These are phyloP conservation scores for Allomyces javanicus DNA, from an alignment of 192 early-diverging fungal species.

Conservation along the genomic window DNA sequence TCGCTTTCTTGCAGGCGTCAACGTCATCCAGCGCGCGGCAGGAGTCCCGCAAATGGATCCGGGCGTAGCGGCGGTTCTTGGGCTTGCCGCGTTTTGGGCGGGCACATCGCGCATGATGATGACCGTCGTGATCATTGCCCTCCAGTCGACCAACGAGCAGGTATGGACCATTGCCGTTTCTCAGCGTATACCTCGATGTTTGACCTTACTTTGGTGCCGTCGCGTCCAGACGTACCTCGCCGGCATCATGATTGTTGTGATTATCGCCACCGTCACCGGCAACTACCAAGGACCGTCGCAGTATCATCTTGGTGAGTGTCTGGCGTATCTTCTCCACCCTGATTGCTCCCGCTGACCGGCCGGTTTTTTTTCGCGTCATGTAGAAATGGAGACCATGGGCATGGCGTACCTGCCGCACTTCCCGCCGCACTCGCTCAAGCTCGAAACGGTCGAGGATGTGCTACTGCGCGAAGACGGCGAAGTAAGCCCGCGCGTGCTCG, in stretches of 20 bases:
- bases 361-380: neutral
- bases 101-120: neutral
- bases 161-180: no score
- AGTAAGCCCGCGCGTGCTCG: neutral
- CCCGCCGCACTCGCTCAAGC: neutral
- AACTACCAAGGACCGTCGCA: no score
- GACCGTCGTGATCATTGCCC: neutral
- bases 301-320: neutral
- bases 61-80: neutral
- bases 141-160: neutral
- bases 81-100: neutral
- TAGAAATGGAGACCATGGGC: neutral
- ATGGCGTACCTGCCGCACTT: neutral
- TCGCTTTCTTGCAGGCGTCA: no score
- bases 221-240: neutral
- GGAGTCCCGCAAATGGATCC: neutral
- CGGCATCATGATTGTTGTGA: neutral
- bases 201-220: no score
- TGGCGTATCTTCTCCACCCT: neutral
- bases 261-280: neutral
- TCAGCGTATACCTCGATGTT: no score
- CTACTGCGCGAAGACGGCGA: neutral
- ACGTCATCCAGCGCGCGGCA: neutral
- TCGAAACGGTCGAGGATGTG: neutral
- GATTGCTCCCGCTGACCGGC: neutral